Evolutionary conservation across 2,329 filamentous ascomycete species (phyloP).

Genomic region (Aspergillus chevalieri): DNA sequence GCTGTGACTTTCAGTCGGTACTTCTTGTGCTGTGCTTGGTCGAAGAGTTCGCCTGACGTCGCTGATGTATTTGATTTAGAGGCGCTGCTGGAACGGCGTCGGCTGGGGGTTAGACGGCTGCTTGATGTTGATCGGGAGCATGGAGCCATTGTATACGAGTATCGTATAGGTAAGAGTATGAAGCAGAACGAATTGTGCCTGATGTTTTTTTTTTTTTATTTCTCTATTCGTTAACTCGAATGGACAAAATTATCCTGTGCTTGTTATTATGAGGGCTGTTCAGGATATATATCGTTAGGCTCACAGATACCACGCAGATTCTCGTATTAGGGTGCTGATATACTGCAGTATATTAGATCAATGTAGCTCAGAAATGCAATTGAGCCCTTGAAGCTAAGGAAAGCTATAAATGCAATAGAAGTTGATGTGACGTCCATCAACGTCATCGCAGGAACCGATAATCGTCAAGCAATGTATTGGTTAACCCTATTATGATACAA

Average conservation of each 20-base stretch:
- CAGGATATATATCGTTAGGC: too few species aligned
- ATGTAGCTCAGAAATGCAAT: not conserved
- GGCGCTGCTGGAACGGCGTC: not conserved
- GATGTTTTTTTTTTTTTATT: not conserved
- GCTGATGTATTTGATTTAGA: not conserved
- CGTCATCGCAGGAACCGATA: conserved; percentile 7
- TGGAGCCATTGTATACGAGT: not conserved
- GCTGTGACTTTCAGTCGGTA: conserved; percentile 79
- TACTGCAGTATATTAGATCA: too few species aligned
- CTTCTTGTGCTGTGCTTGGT: conserved; percentile 5
- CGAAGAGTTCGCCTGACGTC: not conserved
- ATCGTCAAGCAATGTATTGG: not conserved
- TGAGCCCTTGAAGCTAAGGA: not conserved
- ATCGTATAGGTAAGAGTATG: not conserved
- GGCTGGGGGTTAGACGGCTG: not conserved
- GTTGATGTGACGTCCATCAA: conserved; percentile 6
- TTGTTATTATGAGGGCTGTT: too few species aligned
- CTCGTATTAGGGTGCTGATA: too few species aligned
- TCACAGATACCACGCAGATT: too few species aligned
- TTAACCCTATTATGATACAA: conserved; percentile 3
- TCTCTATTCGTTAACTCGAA: not conserved
- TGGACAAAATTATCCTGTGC: not conserved
- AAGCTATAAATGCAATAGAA: not conserved
- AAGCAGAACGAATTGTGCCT: not conserved
- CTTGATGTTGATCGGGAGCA: not conserved